A percentile compares a stretch with the other conserved stretches of the same genome.
These are phyloP conservation scores for Selenicereus undatus DNA, from an alignment of 148 eudicot genomes.

Conservation along the genomic window DNA sequence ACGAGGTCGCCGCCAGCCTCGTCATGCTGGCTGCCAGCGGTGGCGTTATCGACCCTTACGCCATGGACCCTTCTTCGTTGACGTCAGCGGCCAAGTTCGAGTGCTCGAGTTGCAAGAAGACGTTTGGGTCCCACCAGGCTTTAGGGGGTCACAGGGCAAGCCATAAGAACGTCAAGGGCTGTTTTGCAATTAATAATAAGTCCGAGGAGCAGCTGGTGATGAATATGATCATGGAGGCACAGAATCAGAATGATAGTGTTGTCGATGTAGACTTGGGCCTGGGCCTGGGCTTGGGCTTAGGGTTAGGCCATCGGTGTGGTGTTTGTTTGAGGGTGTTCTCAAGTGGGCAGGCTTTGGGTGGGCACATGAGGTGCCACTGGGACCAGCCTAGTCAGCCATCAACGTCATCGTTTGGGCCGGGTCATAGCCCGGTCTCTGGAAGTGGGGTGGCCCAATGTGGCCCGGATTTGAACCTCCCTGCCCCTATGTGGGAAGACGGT, in stretches of 20 bases:
- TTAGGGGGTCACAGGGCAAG: constrained; percentile 90
- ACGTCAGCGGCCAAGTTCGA: constrained; percentile 29
- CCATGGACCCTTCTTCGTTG: neutral
- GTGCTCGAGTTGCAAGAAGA: constrained; percentile 84
- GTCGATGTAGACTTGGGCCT: neutral
- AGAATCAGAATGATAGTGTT: neutral
- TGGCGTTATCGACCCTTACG: neutral
- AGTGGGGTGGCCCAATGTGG: constrained; percentile 10
- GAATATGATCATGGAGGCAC: constrained; percentile 5
- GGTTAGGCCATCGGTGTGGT: constrained; percentile 48
- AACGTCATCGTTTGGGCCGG: constrained; percentile 8
- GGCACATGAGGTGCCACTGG: constrained; percentile 81
- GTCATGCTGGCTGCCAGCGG: constrained; percentile 45
- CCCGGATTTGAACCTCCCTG: constrained; percentile 53
- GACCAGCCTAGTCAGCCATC: constrained; percentile 41
- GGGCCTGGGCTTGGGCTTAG: constrained; percentile 13
- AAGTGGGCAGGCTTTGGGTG: constrained; percentile 80
- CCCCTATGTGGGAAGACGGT: constrained; percentile 22
- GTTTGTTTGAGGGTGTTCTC: constrained; percentile 64
- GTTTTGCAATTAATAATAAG: constrained; percentile 44
- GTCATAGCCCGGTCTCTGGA: neutral
- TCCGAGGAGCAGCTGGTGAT: neutral
- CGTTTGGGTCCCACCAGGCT: constrained; percentile 80
- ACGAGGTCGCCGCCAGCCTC: constrained; percentile 55
- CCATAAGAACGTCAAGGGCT: constrained; percentile 88